These are phyloP conservation scores for Mortierella sp. DNA, from an alignment of 371 early-diverging fungal species.

Conservation along the genomic window DNA sequence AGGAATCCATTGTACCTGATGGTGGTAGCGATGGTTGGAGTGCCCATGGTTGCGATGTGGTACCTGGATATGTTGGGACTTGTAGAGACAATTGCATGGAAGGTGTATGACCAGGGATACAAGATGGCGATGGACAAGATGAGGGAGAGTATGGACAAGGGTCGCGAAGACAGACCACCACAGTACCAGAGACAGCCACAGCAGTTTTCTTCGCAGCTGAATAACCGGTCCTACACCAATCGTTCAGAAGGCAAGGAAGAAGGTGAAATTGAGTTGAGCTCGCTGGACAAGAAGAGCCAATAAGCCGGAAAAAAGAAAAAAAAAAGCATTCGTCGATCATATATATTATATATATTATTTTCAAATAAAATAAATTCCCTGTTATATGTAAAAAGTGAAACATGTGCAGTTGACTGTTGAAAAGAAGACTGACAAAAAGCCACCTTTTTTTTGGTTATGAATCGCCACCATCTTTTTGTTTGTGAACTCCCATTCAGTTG, in stretches of 20 bases:
- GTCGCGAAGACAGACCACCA: slow-evolving; percentile 22
- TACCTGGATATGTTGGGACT: slow-evolving; percentile 78
- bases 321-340: too few relatives aligned
- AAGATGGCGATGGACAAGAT: slow-evolving; percentile 44
- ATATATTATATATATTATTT: not conserved
- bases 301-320: too few relatives aligned
- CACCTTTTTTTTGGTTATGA: slow-evolving; percentile 4
- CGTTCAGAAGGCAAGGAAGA: slow-evolving; percentile 32
- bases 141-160: slow-evolving; percentile 42
- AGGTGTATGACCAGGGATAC: slow-evolving; percentile 49
- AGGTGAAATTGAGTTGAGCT: slow-evolving; percentile 36
- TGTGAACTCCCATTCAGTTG: not conserved
- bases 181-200: slow-evolving; percentile 38
- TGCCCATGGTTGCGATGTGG: slow-evolving; percentile 67
- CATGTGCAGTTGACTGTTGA: too few relatives aligned
- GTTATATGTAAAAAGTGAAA: too few relatives aligned
- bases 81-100: slow-evolving; percentile 63
- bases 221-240: not conserved
- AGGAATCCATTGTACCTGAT: slow-evolving; percentile 85
- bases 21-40: slow-evolving; percentile 67
- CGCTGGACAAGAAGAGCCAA: slow-evolving; percentile 44
- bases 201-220: slow-evolving; percentile 25
- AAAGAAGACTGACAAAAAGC: not conserved
- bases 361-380: not conserved
- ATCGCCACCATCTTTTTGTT: slow-evolving; percentile 16